Conservation (phyloP, 306 rosid species). For the Chamaecrista fasciculata region DNA sequence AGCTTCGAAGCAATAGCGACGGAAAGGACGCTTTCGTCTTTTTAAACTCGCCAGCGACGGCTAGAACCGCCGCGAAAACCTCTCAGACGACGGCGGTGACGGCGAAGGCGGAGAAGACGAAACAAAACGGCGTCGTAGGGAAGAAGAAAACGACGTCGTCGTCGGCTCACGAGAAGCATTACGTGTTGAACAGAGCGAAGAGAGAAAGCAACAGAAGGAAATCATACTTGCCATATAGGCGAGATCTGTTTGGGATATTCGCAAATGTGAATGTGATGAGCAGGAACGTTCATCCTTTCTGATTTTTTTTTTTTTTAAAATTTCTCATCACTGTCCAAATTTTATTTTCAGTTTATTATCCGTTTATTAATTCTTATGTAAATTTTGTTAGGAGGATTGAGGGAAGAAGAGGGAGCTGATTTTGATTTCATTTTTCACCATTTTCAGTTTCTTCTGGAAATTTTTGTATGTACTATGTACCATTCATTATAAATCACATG, state of each 20-base stretch:
- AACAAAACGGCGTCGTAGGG: not conserved
- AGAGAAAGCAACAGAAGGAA: constrained; percentile 43
- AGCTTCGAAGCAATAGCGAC: constrained; percentile 54
- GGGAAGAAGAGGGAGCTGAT: too few relatives aligned
- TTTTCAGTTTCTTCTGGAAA: too few relatives aligned
- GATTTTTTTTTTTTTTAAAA: not conserved
- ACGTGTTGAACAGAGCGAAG: constrained; percentile 44
- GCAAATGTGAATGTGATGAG: constrained; percentile 43
- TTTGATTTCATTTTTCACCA: too few relatives aligned
- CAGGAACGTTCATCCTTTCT: constrained; percentile 61
- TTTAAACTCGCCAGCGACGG: constrained; percentile 19
- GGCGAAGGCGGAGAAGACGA: not conserved
- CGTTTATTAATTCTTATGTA: too few relatives aligned
- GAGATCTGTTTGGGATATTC: constrained; percentile 54
- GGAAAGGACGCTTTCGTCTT: constrained; percentile 54
- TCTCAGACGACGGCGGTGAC: not conserved
- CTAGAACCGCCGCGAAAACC: not conserved
- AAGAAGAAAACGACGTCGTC: constrained; percentile 33
- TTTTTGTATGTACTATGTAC: too few relatives aligned
- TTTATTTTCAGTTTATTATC: not conserved
- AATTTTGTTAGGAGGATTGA: not conserved
- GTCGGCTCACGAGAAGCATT: constrained; percentile 53
- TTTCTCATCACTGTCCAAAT: not conserved
- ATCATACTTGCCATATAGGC: constrained; percentile 63
- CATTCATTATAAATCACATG: too few relatives aligned